Conservation (phyloP, 2,329 filamentous ascomycete genomes). For the Sphaerostilbella broomeana region DNA sequence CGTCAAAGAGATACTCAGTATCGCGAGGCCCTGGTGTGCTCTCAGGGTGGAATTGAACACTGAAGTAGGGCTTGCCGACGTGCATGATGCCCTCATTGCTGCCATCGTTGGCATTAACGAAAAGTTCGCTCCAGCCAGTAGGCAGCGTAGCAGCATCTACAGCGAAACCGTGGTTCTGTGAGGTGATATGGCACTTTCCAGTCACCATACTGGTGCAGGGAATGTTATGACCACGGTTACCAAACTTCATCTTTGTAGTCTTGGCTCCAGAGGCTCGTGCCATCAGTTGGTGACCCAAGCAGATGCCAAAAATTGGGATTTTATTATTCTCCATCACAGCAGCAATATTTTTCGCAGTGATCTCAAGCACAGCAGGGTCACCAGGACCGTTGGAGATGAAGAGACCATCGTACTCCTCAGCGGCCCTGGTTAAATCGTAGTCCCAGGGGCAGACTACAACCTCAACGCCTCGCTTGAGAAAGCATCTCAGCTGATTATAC, state of each 20-base stretch:
- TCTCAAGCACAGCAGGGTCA: constrained; percentile 79
- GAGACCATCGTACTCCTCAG: constrained; percentile 86
- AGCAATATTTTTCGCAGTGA: constrained; percentile 73
- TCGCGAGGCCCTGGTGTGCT: constrained; percentile 92
- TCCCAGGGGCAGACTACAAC: constrained; percentile 95
- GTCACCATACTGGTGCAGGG: constrained; percentile 94
- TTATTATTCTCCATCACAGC: constrained; percentile 69
- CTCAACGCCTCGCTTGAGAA: constrained; percentile 85
- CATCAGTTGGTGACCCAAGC: constrained; percentile 87
- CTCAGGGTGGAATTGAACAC: constrained; percentile 98
- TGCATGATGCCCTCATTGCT: constrained; percentile 98
- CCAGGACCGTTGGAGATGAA: constrained; percentile 98
- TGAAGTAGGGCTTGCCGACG: constrained; percentile 81
- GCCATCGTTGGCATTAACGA: constrained; percentile 95
- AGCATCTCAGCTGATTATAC: constrained; percentile 93
- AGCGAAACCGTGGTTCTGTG: constrained; percentile 95
- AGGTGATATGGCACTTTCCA: constrained; percentile 96
- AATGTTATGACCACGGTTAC: constrained; percentile 97
- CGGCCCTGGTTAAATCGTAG: constrained; percentile 75
- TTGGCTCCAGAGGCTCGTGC: constrained; percentile 79
- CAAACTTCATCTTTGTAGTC: constrained; percentile 97
- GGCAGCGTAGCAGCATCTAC: constrained; percentile 75
- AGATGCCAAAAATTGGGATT: constrained; percentile 92
- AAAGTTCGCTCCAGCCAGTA: constrained; percentile 82
- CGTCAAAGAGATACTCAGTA: constrained; percentile 94